Conservation (phyloP, 805 yeast species). For the Naumovozyma dairenensis region DNA sequence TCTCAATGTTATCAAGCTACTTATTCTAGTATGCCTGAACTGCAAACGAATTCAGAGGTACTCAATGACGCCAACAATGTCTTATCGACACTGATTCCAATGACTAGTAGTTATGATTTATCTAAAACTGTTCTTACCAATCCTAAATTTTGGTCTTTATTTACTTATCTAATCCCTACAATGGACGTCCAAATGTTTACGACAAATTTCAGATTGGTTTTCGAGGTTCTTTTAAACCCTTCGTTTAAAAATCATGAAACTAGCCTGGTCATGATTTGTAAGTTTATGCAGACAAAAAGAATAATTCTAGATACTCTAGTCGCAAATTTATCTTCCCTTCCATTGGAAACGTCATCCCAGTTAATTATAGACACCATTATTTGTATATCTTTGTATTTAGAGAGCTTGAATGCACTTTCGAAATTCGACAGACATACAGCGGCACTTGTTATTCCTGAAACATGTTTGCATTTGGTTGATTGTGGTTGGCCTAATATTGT, state of each 20-base stretch:
- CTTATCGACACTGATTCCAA: too few species aligned
- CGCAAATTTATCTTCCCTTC: constrained; percentile 2
- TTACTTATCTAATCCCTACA: not conserved
- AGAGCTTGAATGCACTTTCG: constrained; percentile 5
- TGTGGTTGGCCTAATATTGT: constrained; percentile 10
- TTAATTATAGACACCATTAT: not conserved
- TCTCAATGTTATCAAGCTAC: too few species aligned
- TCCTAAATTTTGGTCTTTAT: not conserved
- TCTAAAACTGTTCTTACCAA: not conserved
- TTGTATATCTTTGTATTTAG: constrained; percentile 4
- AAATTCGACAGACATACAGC: constrained; percentile 8
- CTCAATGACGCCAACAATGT: too few species aligned
- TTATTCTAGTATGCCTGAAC: too few species aligned
- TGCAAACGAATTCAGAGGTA: too few species aligned
- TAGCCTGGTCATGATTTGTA: not conserved
- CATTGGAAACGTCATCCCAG: not conserved
- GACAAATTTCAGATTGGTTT: not conserved
- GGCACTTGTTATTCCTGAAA: constrained; percentile 7
- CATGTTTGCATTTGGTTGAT: constrained; percentile 6
- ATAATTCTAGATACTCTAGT: constrained; percentile 5
- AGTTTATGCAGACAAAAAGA: constrained; percentile 3
- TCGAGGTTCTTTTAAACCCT: not conserved
- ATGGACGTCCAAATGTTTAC: not conserved
- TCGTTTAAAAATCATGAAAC: not conserved
- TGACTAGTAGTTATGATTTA: too few species aligned